These are phyloP conservation scores for Suillus variegatus DNA, from an alignment of 768 basidiomycete species.

Conservation along the genomic window DNA sequence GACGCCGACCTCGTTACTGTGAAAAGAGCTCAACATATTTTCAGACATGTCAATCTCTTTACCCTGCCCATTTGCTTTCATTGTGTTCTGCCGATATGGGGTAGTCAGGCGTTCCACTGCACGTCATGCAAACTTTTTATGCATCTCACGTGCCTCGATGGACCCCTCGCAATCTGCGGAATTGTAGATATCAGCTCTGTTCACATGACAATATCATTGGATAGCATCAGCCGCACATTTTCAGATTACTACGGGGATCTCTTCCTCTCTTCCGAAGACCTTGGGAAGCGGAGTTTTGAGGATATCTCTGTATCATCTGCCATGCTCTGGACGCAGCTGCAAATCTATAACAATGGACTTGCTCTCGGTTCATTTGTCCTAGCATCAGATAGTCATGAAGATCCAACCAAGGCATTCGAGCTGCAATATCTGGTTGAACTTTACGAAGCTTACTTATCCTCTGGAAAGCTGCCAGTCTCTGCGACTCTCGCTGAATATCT, in stretches of 20 bases:
- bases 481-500: constrained; percentile 53
- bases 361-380: constrained; percentile 66
- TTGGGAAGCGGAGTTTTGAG: constrained; percentile 58
- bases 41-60: constrained; percentile 66
- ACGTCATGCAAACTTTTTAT: constrained; percentile 58
- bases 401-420: constrained; percentile 53
- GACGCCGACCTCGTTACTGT: constrained; percentile 19
- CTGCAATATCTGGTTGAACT: constrained; percentile 53
- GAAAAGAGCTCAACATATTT: constrained; percentile 46
- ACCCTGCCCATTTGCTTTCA: constrained; percentile 69
- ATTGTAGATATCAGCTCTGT: constrained; percentile 39
- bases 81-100: constrained; percentile 77
- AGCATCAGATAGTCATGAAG: constrained; percentile 32
- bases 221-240: constrained; percentile 58
- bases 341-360: constrained; percentile 67
- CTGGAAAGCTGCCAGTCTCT: constrained; percentile 45
- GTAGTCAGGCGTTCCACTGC: constrained; percentile 70
- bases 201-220: constrained; percentile 54
- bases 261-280: constrained; percentile 43
- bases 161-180: constrained; percentile 41
- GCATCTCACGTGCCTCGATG: constrained; percentile 51
- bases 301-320: constrained; percentile 64
- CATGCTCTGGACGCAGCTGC: constrained; percentile 65
- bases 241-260: constrained; percentile 50
- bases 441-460: constrained; percentile 52